phyloP scores from a whole-genome alignment of 805 yeast genomes.

The Pichia rugopelliculosa region DNA sequence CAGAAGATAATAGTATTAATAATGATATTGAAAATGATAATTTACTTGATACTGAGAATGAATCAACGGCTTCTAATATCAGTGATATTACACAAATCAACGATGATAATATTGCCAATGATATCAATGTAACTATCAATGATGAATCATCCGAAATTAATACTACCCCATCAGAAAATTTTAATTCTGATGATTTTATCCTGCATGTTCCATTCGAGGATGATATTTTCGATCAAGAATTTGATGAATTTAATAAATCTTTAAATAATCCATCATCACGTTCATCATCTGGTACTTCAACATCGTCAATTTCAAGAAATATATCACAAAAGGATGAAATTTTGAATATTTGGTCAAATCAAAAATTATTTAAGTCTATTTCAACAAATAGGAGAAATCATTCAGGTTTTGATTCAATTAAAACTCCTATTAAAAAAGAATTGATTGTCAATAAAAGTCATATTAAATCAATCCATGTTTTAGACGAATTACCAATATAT shows the following conservation, averaged over 20 bases:
- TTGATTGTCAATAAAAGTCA: background rate
- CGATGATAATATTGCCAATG: background rate
- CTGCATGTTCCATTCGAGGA: conserved; percentile 35
- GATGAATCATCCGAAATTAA: background rate
- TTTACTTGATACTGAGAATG: background rate
- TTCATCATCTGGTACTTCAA: conserved; percentile 3
- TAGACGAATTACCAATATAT: background rate
- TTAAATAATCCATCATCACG: conserved; percentile 11
- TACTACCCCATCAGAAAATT: conserved; percentile 1
- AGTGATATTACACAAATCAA: background rate
- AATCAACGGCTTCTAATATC: background rate
- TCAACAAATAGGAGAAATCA: conserved; percentile 7
- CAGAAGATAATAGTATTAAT: background rate
- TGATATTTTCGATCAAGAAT: conserved; percentile 27
- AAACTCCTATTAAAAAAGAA: background rate
- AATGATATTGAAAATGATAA: background rate
- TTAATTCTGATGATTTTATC: conserved; percentile 19
- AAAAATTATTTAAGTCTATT: conserved; percentile 19
- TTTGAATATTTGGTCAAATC: conserved; percentile 30
- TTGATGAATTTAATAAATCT: conserved; percentile 28
- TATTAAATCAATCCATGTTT: background rate
- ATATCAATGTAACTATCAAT: background rate
- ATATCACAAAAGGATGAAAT: conserved; percentile 11
- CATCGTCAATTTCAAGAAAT: conserved; percentile 5
- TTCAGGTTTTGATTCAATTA: conserved; percentile 20